Evolutionary conservation across 129 eudicot species (phyloP).

Genomic region (Scalesia atractyloides): DNA sequence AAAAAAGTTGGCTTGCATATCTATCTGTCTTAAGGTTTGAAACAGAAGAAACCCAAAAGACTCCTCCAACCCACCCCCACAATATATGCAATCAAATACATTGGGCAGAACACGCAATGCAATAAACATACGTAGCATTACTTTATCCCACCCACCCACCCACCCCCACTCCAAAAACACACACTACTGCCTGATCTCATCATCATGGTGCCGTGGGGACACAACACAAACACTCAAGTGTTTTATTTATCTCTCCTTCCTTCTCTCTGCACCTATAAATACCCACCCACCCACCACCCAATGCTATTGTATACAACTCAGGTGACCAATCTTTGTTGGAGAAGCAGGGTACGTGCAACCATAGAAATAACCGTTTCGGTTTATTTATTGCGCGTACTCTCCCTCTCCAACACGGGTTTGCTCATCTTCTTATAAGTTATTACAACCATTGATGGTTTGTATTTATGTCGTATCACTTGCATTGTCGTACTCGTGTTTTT

Average conservation of each 20-base stretch:
- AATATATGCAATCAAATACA: conserved; percentile 35
- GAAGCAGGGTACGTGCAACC: conserved; percentile 52
- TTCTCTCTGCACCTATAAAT: conserved; percentile 29
- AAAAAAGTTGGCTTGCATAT: neutral
- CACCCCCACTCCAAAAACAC: neutral
- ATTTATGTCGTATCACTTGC: neutral
- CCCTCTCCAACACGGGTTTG: conserved; percentile 30
- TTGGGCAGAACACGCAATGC: conserved; percentile 43
- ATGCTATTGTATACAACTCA: neutral
- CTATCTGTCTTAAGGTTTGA: conserved; percentile 14
- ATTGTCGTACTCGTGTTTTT: neutral
- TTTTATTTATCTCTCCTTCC: neutral
- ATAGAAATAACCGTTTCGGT: neutral
- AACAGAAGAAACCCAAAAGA: conserved; percentile 3
- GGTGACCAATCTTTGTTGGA: conserved; percentile 41
- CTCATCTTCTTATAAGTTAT: conserved; percentile 4
- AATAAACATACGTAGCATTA: conserved; percentile 34
- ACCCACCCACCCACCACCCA: conserved; percentile 24
- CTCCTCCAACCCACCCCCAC: neutral
- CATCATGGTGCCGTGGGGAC: conserved; percentile 34
- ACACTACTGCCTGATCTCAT: conserved; percentile 14
- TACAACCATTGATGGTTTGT: neutral
- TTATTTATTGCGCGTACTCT: conserved; percentile 29
- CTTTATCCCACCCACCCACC: conserved; percentile 35
- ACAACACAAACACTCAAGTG: conserved; percentile 30